Evolutionary conservation across 2,329 filamentous ascomycete species (phyloP), one percentile per base, ranked within the genome.

Genomic region (Orbilia brochopaga): DNA sequence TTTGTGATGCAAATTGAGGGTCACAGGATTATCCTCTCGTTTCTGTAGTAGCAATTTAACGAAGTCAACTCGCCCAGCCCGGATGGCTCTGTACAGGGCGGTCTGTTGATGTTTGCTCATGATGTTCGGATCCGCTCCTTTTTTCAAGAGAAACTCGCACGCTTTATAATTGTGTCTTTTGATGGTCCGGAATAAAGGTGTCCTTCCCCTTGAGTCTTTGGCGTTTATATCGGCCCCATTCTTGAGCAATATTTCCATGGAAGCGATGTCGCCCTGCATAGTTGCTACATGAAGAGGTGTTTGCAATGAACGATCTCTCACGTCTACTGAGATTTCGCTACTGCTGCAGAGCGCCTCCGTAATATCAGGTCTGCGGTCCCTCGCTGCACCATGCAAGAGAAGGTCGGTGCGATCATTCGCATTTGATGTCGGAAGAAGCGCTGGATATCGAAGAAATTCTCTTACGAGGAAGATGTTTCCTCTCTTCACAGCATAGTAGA

Each of bases 401-500:
- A 48, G 19, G 17, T 19, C 19, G 8, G 4, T 19, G 8, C 8
- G 15, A 21, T 48, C 19, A 19, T 19, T 48, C 19, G 44, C 8
- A 4, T 21, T 17, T 19, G 44, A 13, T 3, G 40, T 15, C 15
- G 40, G 44, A 21, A 48, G 44, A 6, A 48, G 19, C 19, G 44
- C 19, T 19, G 44, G 44, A 10, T 10, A 21, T 21, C 19, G n/a
- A 21, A 48, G 44, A 21, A 48, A 19, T 11, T 48, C 44, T 21
- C 19, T 48, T 17, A 48, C 44, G 5, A 48, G 44, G 11, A 48
- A 21, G 4, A 48, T 21, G 21, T 48, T 48, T 19, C 44, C 15
- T 19, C 44, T 48, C 17, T 48, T 48, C 4, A 48, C 44, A 48
- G 44, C 44, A 48, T 21, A 48, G 44, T 48, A 48, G 19, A 48